Evolutionary conservation across 495 filamentous ascomycete genomes (phyloP), one percentile per base, ranked within the genome.

Genomic region (Penicillium verhagenii): DNA sequence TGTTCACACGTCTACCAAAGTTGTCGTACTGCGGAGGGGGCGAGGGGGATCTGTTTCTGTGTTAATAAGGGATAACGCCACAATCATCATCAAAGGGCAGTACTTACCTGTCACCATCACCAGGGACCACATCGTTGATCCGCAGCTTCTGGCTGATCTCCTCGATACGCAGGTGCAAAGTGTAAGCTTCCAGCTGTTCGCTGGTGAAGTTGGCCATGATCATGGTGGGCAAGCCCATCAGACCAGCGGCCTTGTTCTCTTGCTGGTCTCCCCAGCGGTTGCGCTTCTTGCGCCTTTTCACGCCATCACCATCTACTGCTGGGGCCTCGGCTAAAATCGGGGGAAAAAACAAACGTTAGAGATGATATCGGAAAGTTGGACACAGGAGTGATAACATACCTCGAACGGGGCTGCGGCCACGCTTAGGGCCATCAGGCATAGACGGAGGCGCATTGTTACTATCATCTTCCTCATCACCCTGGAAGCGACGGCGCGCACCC

Each of bases 91-190:
- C 45, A 7, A 29, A 20, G 45, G 11, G 21, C 33, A 19, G 28
- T 16, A 76, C 84, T 62, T 80, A 96, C 93, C 93, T 84, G 69
- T 97, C 90, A 57, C 91, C 90, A 77, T 96, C 93, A 63, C 85
- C 88, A 28, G 94, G 94, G 53, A 98, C 92, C 45, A 97, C 92
- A 78, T 98, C 94, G 72, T 96, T 92, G 71, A 98, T 98, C 61
- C 90, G 85, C 59, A 98, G 86, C 81, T 97, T 97, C 77, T 98
- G 92, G 68, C 91, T 97, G 63, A 98, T 98, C 74, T 98, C 94
- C 71, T 97, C 91, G 59, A 98, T 95, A 68, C 94, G 90, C 59
- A 98, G 75, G 70, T 98, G 92, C 52, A 96, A 74, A 16, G 90
- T 91, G 67, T 98, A 98, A 16, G 94, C 94, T 72, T 98, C 94